Evolutionary conservation across 139 green algal species (phyloP).

Genomic region (Closterium sp.): DNA sequence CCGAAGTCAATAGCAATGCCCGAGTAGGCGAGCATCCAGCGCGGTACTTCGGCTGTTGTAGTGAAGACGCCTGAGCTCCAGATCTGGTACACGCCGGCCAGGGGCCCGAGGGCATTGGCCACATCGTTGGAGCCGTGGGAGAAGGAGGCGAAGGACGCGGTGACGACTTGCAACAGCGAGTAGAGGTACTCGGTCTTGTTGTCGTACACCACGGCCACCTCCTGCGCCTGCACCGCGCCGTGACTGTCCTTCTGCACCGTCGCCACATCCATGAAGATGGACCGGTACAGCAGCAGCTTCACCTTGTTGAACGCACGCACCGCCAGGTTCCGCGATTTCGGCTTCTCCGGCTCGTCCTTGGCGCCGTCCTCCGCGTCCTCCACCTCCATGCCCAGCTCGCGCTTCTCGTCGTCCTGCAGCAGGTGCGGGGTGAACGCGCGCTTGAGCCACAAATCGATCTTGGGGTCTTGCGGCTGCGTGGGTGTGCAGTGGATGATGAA

Average conservation of each 20-base stretch:
- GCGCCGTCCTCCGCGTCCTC: neutral
- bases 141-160: slow-evolving; percentile 79
- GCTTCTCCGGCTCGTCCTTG: neutral
- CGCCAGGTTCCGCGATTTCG: neutral
- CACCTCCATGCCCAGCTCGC: neutral
- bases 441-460: slow-evolving; percentile 1
- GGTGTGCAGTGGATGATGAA: slow-evolving; percentile 8
- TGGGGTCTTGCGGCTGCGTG: neutral
- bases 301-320: neutral
- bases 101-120: slow-evolving; percentile 61
- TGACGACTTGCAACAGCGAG: slow-evolving; percentile 76
- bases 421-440: neutral
- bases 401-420: slow-evolving; percentile 2
- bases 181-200: slow-evolving; percentile 61
- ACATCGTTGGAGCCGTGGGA: slow-evolving; percentile 60
- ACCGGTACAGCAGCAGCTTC: neutral
- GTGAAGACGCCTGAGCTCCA: slow-evolving; percentile 13
- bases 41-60: slow-evolving; percentile 19
- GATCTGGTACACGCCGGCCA: slow-evolving; percentile 59
- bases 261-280: slow-evolving; percentile 9
- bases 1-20: slow-evolving; percentile 5
- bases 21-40: slow-evolving; percentile 19
- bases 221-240: neutral
- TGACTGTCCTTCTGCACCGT: slow-evolving; percentile 2
- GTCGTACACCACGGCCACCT: slow-evolving; percentile 65